phyloP scores from a whole-genome alignment of 192 early-diverging fungal genomes.

The Rhizoclosmatium sp. region DNA sequence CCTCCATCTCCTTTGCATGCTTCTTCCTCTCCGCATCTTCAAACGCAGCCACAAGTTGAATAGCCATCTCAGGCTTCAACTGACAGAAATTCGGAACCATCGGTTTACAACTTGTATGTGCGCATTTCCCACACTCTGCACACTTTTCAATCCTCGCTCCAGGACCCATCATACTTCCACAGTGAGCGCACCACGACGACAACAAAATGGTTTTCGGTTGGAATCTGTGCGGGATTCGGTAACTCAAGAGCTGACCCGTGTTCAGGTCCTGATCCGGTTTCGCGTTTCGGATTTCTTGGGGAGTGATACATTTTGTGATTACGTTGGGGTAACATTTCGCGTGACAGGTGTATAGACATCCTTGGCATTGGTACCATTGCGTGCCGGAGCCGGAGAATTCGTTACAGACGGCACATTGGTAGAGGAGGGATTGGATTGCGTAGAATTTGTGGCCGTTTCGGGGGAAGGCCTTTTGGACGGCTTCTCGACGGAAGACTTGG shows the following conservation, averaged over 20 bases:
- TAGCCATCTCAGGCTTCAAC: slow-evolving; percentile 52
- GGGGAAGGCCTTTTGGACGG: slow-evolving; percentile 63
- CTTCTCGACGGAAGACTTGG: slow-evolving; percentile 51
- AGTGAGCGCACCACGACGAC: slow-evolving; percentile 96
- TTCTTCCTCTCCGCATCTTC: slow-evolving; percentile 53
- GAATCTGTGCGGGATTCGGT: slow-evolving; percentile 96
- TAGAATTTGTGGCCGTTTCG: slow-evolving; percentile 92
- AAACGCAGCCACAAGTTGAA: slow-evolving; percentile 53
- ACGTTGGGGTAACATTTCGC: slow-evolving; percentile 86
- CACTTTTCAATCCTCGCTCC: slow-evolving; percentile 53
- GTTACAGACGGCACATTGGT: slow-evolving; percentile 93
- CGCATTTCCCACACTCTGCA: slow-evolving; percentile 50
- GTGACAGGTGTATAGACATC: slow-evolving; percentile 92
- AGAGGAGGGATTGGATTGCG: slow-evolving; percentile 87
- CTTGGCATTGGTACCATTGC: slow-evolving; percentile 92
- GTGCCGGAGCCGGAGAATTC: slow-evolving; percentile 80
- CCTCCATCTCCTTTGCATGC: slow-evolving; percentile 57
- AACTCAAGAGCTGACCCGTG: slow-evolving; percentile 73
- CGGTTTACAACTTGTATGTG: slow-evolving; percentile 52
- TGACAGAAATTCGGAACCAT: slow-evolving; percentile 61
- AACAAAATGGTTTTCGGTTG: slow-evolving; percentile 81
- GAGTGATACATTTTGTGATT: slow-evolving; percentile 91
- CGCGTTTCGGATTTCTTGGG: slow-evolving; percentile 35
- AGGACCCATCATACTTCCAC: slow-evolving; percentile 76
- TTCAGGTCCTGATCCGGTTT: slow-evolving; percentile 70